A percentile compares a stretch with the other conserved stretches of the same genome.
Evolutionary conservation across 192 early-diverging fungal species (phyloP).

Genomic region (Rhizophagus clarus): DNA sequence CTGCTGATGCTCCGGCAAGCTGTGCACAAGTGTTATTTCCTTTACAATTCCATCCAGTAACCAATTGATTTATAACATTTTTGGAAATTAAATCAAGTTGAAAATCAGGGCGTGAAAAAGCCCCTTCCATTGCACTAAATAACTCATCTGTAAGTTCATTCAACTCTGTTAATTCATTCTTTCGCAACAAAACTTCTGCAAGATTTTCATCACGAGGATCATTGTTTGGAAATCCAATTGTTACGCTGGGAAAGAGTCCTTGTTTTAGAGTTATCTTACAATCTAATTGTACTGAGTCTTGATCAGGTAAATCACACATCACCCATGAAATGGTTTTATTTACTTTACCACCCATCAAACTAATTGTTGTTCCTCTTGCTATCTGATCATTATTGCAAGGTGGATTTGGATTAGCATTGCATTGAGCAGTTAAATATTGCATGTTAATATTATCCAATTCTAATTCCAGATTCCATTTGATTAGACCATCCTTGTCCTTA

Average conservation of each 20-base stretch:
- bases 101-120: not conserved
- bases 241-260: not conserved
- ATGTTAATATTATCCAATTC: not conserved
- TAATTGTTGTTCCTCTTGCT: not conserved
- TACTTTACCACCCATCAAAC: not conserved
- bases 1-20: not conserved
- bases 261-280: not conserved
- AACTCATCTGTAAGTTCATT: not conserved
- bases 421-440: not conserved
- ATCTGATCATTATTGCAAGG: not conserved
- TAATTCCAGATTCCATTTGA: not conserved
- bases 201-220: not conserved
- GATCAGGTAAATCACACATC: not conserved
- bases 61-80: not conserved
- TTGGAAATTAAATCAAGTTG: not conserved
- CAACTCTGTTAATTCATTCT: not conserved
- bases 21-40: not conserved
- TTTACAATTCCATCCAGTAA: not conserved
- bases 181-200: not conserved
- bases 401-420: not conserved
- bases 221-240: not conserved
- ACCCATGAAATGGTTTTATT: not conserved
- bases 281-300: not conserved
- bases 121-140: not conserved
- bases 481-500: not conserved